These are phyloP conservation scores for Cinchona pubescens DNA, from an alignment of 257 asterid genomes.

Conservation along the genomic window DNA sequence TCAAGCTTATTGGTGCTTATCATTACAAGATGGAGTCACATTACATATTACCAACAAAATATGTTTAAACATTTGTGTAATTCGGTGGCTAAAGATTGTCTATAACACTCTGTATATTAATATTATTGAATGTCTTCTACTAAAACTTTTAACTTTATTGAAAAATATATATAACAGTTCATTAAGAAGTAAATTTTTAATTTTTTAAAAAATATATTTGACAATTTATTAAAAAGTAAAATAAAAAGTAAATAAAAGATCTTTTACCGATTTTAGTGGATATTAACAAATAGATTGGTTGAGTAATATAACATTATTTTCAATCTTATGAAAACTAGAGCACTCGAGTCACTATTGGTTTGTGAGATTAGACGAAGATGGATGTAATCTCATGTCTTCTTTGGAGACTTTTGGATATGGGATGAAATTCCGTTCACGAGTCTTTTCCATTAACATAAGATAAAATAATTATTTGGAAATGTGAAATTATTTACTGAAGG, in stretches of 20 bases:
- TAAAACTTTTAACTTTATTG: too few relatives aligned
- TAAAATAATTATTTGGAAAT: too few relatives aligned
- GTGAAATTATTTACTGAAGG: not conserved
- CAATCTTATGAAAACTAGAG: not conserved
- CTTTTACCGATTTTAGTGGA: too few relatives aligned
- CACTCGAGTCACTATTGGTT: not conserved
- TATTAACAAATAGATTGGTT: not conserved
- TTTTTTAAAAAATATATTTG: too few relatives aligned
- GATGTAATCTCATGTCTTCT: not conserved
- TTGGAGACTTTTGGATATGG: not conserved
- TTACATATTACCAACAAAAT: not conserved
- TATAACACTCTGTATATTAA: too few relatives aligned
- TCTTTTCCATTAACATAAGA: not conserved
- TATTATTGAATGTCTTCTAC: too few relatives aligned
- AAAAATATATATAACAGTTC: too few relatives aligned
- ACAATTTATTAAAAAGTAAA: too few relatives aligned
- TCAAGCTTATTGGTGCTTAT: not conserved
- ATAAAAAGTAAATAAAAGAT: too few relatives aligned
- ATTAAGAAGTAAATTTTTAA: too few relatives aligned
- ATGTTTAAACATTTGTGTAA: not conserved
- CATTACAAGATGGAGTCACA: not conserved
- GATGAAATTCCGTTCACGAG: not conserved
- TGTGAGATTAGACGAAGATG: not conserved
- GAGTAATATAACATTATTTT: not conserved
- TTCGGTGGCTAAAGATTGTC: too few relatives aligned